These are phyloP conservation scores for Russula olivacea DNA, from an alignment of 768 basidiomycete species.

Conservation along the genomic window DNA sequence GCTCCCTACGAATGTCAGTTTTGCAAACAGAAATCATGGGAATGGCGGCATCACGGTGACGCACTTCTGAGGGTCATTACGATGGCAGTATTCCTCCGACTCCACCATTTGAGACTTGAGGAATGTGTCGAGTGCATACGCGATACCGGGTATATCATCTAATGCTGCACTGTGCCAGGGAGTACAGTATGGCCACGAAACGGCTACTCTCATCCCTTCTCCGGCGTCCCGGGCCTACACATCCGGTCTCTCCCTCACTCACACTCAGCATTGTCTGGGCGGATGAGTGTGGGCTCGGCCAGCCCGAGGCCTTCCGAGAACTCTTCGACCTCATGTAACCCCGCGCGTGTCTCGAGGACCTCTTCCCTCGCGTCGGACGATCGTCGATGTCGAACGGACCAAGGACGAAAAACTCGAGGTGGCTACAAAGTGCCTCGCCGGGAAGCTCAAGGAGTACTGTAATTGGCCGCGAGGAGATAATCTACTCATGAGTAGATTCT, in stretches of 20 bases:
- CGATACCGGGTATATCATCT: slow-evolving; percentile 53
- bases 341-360: slow-evolving; percentile 67
- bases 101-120: slow-evolving; percentile 82
- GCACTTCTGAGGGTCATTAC: slow-evolving; percentile 53
- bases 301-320: slow-evolving; percentile 72
- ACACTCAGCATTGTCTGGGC: too few relatives aligned
- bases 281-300: slow-evolving; percentile 66
- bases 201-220: too few relatives aligned
- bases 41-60: slow-evolving; percentile 23
- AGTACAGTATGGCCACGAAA: slow-evolving; percentile 45
- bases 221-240: too few relatives aligned
- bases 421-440: slow-evolving; percentile 24
- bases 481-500: neutral
- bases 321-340: slow-evolving; percentile 75
- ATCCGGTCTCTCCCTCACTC: too few relatives aligned
- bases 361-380: slow-evolving; percentile 33
- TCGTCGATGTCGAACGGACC: slow-evolving; percentile 23
- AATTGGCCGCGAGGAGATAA: slow-evolving; percentile 2
- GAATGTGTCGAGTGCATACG: slow-evolving; percentile 70
- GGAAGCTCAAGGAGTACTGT: slow-evolving; percentile 12
- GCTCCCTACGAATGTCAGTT: too few relatives aligned
- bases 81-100: slow-evolving; percentile 68
- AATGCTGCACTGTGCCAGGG: slow-evolving; percentile 45
- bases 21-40: neutral
- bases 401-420: slow-evolving; percentile 27